Percentiles rank a stretch among this genome's conserved stretches.
These are phyloP conservation scores for Colletotrichum filicis DNA, from an alignment of 2,329 filamentous ascomycete species.

Conservation along the genomic window DNA sequence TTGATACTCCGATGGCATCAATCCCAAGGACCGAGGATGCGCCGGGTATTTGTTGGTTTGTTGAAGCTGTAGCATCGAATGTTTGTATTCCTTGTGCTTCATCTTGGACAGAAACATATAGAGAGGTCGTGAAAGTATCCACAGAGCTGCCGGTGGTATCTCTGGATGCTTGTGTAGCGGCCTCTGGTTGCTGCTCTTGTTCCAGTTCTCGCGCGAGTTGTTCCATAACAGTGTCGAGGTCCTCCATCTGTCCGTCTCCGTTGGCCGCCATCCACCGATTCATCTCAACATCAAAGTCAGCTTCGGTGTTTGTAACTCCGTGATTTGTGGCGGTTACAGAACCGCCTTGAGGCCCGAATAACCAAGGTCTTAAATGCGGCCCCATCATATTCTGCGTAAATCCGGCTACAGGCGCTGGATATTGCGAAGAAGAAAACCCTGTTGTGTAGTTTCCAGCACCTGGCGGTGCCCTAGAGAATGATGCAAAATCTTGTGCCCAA, in stretches of 20 bases:
- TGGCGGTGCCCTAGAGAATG: neutral
- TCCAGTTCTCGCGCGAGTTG: slow-evolving; percentile 54
- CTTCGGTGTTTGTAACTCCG: slow-evolving; percentile 33
- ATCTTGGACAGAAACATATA: neutral
- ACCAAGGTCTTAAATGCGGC: neutral
- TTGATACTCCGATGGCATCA: neutral
- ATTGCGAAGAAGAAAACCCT: neutral
- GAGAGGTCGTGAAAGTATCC: neutral
- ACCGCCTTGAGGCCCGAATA: neutral
- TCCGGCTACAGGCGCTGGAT: neutral
- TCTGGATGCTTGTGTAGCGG: neutral
- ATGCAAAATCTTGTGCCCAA: slow-evolving; percentile 33
- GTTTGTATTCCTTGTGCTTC: neutral
- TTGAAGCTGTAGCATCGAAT: neutral
- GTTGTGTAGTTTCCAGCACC: neutral
- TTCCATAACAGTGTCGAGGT: slow-evolving; percentile 56
- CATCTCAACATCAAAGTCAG: slow-evolving; percentile 55
- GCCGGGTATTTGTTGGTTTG: neutral
- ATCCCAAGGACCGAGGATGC: neutral
- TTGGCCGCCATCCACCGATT: slow-evolving; percentile 53
- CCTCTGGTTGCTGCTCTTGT: neutral
- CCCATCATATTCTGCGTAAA: neutral
- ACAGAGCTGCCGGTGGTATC: neutral
- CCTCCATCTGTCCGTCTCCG: slow-evolving; percentile 45
- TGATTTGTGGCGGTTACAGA: neutral